Evolutionary conservation across 108 stramenopile genomes (phyloP).

Genomic region (Conticribra guillardii): DNA sequence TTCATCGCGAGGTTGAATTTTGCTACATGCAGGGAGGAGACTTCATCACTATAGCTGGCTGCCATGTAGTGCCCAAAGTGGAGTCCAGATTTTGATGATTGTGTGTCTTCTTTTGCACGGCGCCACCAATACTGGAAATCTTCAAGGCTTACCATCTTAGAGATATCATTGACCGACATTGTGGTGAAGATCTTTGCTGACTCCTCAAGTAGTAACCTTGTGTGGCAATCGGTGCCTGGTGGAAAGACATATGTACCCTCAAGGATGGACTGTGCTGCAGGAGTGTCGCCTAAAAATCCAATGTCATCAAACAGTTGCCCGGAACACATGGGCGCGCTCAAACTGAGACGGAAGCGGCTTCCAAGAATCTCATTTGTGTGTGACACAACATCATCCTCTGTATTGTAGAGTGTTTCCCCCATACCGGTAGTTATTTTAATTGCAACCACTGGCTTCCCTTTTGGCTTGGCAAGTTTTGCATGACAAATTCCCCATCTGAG

Average conservation of each 20-base stretch:
- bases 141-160: background rate
- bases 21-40: conserved; percentile 15
- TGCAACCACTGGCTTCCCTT: background rate
- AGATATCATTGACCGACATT: background rate
- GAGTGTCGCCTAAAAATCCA: conserved; percentile 5
- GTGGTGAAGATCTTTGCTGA: background rate
- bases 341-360: conserved; percentile 2
- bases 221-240: background rate
- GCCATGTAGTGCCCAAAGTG: conserved; percentile 32
- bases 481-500: background rate
- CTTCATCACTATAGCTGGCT: background rate
- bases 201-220: conserved; percentile 8
- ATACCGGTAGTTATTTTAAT: too few relatives aligned
- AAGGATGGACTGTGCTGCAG: background rate
- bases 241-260: conserved; percentile 32
- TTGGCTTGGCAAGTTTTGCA: too few relatives aligned
- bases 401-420: too few relatives aligned
- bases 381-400: background rate
- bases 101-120: background rate
- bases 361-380: background rate
- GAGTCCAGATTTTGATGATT: conserved; percentile 14
- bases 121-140: conserved; percentile 30
- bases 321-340: background rate
- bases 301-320: conserved; percentile 16
- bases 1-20: background rate